Conservation (phyloP, 768 basidiomycete species). For the Trametes cinnabarina region DNA sequence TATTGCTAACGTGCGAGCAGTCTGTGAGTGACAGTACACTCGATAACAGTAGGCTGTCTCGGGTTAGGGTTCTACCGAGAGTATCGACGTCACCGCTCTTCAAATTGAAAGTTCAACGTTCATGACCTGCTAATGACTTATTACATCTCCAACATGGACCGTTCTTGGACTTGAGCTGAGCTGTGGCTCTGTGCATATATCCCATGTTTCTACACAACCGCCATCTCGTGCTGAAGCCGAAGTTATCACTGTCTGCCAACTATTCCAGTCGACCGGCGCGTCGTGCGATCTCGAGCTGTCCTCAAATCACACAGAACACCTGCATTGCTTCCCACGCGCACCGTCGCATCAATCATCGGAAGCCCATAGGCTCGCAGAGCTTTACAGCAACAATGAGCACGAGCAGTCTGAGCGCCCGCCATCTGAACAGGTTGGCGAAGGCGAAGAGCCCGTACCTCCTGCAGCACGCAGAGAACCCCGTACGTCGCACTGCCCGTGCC, state of each 20-base stretch:
- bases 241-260: background rate
- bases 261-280: background rate
- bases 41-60: background rate
- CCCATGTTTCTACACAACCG: slow-evolving; percentile 1
- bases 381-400: background rate
- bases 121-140: background rate
- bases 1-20: no score
- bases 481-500: background rate
- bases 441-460: slow-evolving; percentile 28
- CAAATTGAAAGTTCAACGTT: background rate
- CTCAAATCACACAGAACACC: background rate
- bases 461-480: slow-evolving; percentile 28
- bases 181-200: background rate
- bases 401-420: background rate
- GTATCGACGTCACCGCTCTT: background rate
- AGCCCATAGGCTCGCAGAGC: background rate
- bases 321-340: no score
- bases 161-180: background rate
- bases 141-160: background rate
- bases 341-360: background rate
- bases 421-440: slow-evolving; percentile 18
- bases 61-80: background rate
- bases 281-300: background rate
- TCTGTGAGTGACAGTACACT: no score
- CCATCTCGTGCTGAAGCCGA: background rate